phyloP scores from a whole-genome alignment of 176 grass and related monocot species.

The Musa beccarii region DNA sequence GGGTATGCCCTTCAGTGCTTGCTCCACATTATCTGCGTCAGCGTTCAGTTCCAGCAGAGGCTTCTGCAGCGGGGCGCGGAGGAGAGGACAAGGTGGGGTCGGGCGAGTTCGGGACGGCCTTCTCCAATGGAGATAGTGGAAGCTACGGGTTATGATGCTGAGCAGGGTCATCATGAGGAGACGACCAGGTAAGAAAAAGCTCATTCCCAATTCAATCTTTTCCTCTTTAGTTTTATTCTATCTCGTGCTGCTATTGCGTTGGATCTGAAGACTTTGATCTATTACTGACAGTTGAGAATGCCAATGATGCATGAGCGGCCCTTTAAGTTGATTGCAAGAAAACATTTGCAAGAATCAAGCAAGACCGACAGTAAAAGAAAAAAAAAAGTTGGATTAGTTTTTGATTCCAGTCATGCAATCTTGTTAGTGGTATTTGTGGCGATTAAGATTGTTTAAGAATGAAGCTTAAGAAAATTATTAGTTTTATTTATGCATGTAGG shows the following conservation, averaged over 20 bases:
- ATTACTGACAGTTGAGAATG: background rate
- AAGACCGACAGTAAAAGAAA: too few relatives aligned
- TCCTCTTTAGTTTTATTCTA: background rate
- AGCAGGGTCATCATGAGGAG: slow-evolving; percentile 12
- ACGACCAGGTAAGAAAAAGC: slow-evolving; percentile 14
- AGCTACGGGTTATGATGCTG: slow-evolving; percentile 1
- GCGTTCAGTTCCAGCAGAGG: slow-evolving; percentile 23
- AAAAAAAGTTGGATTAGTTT: too few relatives aligned
- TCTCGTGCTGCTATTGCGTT: too few relatives aligned
- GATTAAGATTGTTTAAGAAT: too few relatives aligned
- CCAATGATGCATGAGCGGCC: background rate
- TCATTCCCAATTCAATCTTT: background rate
- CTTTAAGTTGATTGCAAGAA: too few relatives aligned
- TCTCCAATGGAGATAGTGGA: slow-evolving; percentile 8
- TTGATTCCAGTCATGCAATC: too few relatives aligned
- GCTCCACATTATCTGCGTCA: slow-evolving; percentile 29
- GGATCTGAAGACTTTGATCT: background rate
- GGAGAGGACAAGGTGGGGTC: background rate
- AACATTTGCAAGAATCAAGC: too few relatives aligned
- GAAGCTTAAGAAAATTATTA: too few relatives aligned
- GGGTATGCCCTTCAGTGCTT: slow-evolving; percentile 40
- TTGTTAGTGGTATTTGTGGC: too few relatives aligned
- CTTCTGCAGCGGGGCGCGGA: background rate
- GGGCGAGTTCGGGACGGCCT: background rate
- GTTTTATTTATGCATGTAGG: too few relatives aligned